Percentiles rank a stretch among this genome's conserved stretches.
Conservation (phyloP, 2,329 filamentous ascomycete species). For the Epichloe elymi region DNA sequence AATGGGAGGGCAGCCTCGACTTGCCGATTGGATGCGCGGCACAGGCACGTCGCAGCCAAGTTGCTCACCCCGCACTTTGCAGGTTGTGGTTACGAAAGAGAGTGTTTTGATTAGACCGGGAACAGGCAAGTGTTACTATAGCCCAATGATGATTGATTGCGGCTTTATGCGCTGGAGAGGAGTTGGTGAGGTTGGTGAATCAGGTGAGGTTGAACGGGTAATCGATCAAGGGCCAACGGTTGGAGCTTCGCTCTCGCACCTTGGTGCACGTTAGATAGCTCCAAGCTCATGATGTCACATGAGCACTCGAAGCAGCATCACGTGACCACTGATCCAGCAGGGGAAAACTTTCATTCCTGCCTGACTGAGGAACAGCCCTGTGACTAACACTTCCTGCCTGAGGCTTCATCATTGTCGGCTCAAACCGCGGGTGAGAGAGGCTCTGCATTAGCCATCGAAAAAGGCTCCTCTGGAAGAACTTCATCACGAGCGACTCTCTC, state of each 20-base stretch:
- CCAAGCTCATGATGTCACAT: slow-evolving; percentile 9
- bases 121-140: slow-evolving; percentile 2
- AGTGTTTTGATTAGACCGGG: background rate
- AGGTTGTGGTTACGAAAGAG: background rate
- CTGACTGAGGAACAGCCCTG: background rate
- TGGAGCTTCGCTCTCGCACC: background rate
- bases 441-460: slow-evolving; percentile 20
- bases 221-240: background rate
- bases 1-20: slow-evolving; percentile 17
- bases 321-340: background rate
- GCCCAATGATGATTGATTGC: slow-evolving; percentile 6
- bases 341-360: background rate
- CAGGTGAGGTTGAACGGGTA: background rate
- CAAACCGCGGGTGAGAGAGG: slow-evolving; percentile 19
- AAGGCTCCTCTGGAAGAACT: slow-evolving; percentile 26
- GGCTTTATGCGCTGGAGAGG: background rate
- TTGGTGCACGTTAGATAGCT: background rate
- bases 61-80: slow-evolving; percentile 13
- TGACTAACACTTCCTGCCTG: slow-evolving; percentile 5
- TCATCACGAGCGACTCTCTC: slow-evolving; percentile 5
- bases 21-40: slow-evolving; percentile 15
- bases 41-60: slow-evolving; percentile 9
- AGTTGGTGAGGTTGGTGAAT: background rate
- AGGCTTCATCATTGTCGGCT: slow-evolving; percentile 17
- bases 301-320: background rate